Evolutionary conservation across 108 stramenopile species (phyloP).

Genomic region (Stephanodiscus minutulus): DNA sequence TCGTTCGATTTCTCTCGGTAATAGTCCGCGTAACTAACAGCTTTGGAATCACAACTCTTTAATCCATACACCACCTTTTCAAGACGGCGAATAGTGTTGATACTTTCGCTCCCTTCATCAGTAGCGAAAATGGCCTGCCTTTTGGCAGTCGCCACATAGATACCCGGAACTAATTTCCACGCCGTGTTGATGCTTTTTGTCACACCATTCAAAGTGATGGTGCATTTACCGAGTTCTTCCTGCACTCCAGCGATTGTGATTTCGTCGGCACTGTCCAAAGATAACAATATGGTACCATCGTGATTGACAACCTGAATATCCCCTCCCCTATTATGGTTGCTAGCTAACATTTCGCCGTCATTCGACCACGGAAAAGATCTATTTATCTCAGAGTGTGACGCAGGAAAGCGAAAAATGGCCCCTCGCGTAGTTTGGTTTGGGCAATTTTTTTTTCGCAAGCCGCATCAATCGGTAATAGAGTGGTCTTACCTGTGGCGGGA

Average conservation of each 20-base stretch:
- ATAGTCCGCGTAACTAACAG: constrained; percentile 9
- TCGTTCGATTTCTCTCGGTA: constrained; percentile 12
- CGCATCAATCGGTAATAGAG: no score
- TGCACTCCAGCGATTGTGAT: constrained; percentile 12
- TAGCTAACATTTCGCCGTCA: no score
- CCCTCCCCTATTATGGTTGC: constrained; percentile 4
- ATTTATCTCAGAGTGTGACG: no score
- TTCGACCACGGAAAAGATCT: no score
- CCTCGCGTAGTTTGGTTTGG: background rate
- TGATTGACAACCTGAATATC: constrained; percentile 10
- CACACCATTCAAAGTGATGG: constrained; percentile 12
- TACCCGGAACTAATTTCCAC: constrained; percentile 16
- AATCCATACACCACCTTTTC: constrained; percentile 16
- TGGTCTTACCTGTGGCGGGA: no score
- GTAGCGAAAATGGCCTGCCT: constrained; percentile 12
- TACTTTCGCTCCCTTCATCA: constrained; percentile 9
- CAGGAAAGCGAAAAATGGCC: no score
- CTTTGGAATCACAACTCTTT: constrained; percentile 14
- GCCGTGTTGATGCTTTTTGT: constrained; percentile 12
- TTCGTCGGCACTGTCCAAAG: constrained; percentile 13
- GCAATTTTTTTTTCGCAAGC: no score
- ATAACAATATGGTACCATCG: constrained; percentile 4
- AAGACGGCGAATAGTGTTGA: constrained; percentile 9
- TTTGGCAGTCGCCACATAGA: constrained; percentile 12
- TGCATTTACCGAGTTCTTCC: constrained; percentile 13